Base-by-base conservation (phyloP, 2,329 filamentous ascomycete species). In the Calonectria pauciramosa region DNA sequence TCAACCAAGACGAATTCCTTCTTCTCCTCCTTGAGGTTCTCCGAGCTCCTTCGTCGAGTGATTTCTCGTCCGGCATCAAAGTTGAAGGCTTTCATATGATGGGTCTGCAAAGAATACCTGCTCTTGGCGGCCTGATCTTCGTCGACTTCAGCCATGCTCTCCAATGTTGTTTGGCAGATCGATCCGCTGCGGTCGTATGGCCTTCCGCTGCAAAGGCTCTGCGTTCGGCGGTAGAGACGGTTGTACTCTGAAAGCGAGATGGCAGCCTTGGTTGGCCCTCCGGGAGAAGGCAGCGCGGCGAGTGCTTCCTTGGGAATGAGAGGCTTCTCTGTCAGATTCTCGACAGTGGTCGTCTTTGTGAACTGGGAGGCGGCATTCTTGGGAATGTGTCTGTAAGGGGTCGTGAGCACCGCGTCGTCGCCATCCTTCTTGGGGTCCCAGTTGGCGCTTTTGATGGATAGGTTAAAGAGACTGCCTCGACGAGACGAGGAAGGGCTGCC, bases 301-400 rank as follows among this genome's bases (percentile, higher is more conserved):
- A 77, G 83, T 10, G 89, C 88, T 16, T 90, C 79, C 68, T 85
- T 87, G 76, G 89, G 88, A 16, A 85, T 81, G 13, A 84, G 80
- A 8, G 80, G 79, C 64, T 81, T 84, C 36, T 87, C 80, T 20
- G 76, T 41, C 14, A 81, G 51, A 7, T 80, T 78, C 26, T 87
- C 86, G 20, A 86, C 84, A 1, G 89, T 90, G 0, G 90, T 88
- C 0, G 91, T 92, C 54, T 86, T 84, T 13, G 87, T 84, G 78
- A 92, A 92, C 72, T 91, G 90, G 16, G 86, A 80, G 1, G 90
- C 90, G 0, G 91, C 91, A 44, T 89, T 86, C 68, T 86, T 85
- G 18, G 91, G 91, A 2, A 91, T 82, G 77, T 92, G 88, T 44
- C 85, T 88, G 76, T 91, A 89, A 8, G 68, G 79, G 67, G 44